Base-by-base conservation (phyloP, 169 alveolate genomes). In the Cryptosporidium muris region DNA sequence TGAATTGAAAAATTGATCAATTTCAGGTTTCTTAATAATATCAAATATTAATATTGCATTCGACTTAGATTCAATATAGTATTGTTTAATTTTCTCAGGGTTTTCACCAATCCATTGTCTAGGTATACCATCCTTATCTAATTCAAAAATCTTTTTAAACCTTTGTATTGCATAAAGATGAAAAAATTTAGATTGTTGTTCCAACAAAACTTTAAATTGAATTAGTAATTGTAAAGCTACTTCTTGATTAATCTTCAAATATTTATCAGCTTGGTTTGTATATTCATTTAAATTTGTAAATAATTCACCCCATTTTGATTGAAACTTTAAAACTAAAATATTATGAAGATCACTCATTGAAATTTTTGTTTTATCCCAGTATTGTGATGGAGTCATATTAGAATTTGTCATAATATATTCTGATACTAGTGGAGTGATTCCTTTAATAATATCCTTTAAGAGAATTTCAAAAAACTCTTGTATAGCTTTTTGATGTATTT, bases 41-140 rank as follows among this genome's bases (percentile, higher is more conserved):
- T 34, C 65, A 34, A 60, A 60, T 9, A 74, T 74, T 5, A 36
- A 43, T 9, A 74, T 54, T 7, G 85, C 63, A 54, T 74, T 74
- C 2, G 4, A 34, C 34, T 74, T 74, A 2, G 85, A 63, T 45
- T 74, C 60, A 74, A 74, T n/a, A 16, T 58, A 74, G 25, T 58
- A 64, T 38, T 74, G 74, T n/a, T 74, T 74, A 54, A 74, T 53
- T n/a, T 4, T 43, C 14, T 40, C 45, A 4, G 85, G 40, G n/a
- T 74, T 68, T n/a, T 74, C 85, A 45, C 85, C 85, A 40, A 74
- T 74, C 85, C 85, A 74, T 60, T 74, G 85, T 11, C 85, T 74
- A 16, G 85, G 85, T 16, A 74, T 9, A 54, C 62, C 85, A 42
- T 74, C 68, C 63, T 74, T 62, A 43, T 74, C 85, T 58, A 58